A percentile compares a stretch with the other conserved stretches of the same genome.
Conservation (phyloP, 164 flowering plant genomes). For the Vitis vinifera region DNA sequence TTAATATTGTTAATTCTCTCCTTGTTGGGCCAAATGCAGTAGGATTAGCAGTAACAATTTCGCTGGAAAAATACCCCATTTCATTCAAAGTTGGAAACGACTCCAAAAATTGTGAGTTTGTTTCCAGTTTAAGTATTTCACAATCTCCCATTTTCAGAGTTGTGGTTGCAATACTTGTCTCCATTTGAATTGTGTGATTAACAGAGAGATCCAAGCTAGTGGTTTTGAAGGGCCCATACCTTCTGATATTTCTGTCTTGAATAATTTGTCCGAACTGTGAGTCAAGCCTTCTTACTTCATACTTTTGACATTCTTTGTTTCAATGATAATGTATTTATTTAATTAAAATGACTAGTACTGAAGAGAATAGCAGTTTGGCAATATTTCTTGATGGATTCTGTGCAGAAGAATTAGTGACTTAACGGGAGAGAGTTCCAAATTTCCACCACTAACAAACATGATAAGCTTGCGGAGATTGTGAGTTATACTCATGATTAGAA, state of each 20-base stretch:
- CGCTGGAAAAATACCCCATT: neutral
- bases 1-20: neutral
- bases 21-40: too few relatives aligned
- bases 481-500: conserved; percentile 6
- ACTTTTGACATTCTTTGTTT: neutral
- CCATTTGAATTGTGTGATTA: neutral
- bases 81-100: neutral
- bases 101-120: too few relatives aligned
- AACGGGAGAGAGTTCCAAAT: conserved; percentile 23
- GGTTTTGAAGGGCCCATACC: conserved; percentile 26
- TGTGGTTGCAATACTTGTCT: too few relatives aligned
- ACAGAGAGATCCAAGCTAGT: conserved; percentile 23
- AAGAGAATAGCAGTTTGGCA: neutral
- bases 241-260: conserved; percentile 11
- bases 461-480: conserved; percentile 21
- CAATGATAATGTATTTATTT: neutral
- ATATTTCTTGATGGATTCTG: too few relatives aligned
- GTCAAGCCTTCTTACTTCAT: conserved; percentile 8
- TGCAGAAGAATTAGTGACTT: conserved; percentile 45
- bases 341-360: too few relatives aligned
- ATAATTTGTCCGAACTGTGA: conserved; percentile 26
- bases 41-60: too few relatives aligned
- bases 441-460: conserved; percentile 31
- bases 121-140: too few relatives aligned
- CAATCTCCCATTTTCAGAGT: too few relatives aligned